Evolutionary conservation across 495 filamentous ascomycete species (phyloP).

Genomic region (Aspergillus sclerotiicarbonarius): DNA sequence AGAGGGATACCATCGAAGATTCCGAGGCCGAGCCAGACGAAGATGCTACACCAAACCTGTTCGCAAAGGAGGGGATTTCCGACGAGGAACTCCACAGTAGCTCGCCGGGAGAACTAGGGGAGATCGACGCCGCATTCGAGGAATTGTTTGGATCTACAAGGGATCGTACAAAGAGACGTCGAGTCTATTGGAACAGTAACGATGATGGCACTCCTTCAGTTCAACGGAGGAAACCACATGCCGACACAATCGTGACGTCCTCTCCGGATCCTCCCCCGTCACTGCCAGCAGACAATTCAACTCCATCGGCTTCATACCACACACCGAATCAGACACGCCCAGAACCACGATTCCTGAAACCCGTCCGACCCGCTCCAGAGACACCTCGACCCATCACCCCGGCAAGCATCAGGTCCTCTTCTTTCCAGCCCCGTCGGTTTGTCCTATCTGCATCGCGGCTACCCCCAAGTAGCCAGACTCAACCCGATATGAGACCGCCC

Average conservation of each 20-base stretch:
- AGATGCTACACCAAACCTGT: neutral
- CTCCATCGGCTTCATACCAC: neutral
- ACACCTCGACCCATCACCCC: conserved; percentile 20
- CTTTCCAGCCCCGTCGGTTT: conserved; percentile 28
- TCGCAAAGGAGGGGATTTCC: neutral
- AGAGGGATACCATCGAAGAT: conserved; percentile 39
- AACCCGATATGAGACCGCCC: conserved; percentile 17
- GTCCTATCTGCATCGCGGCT: conserved; percentile 24
- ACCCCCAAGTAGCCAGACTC: conserved; percentile 21
- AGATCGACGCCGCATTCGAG: conserved; percentile 29
- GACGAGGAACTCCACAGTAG: conserved; percentile 24
- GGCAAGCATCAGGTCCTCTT: conserved; percentile 23
- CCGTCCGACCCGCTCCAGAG: conserved; percentile 10
- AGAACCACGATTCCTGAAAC: neutral
- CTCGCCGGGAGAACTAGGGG: conserved; percentile 13
- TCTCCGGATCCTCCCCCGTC: conserved; percentile 17
- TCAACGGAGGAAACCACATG: neutral
- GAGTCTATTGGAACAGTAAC: conserved; percentile 13
- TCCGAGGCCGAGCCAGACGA: conserved; percentile 20
- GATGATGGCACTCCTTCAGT: conserved; percentile 5
- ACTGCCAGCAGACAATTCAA: neutral
- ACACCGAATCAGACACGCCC: neutral
- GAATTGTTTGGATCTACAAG: conserved; percentile 28
- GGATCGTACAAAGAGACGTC: conserved; percentile 32
- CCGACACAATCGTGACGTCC: conserved; percentile 17